Base-by-base conservation (phyloP, 2,329 filamentous ascomycete genomes). In the Fusarium sp. region DNA sequence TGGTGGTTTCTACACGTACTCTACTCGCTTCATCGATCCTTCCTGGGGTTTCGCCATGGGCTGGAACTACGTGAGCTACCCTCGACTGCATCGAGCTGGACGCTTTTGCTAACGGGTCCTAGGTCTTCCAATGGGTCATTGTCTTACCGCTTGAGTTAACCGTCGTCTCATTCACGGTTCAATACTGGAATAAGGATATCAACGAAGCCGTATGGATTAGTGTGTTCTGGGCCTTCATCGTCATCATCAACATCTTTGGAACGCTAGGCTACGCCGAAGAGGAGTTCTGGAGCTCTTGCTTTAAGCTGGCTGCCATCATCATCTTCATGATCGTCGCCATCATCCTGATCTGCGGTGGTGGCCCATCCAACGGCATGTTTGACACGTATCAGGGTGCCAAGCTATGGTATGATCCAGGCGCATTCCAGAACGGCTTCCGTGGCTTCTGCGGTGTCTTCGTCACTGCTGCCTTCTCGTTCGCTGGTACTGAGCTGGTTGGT, bases 371-470 rank as follows among this genome's bases (percentile, higher is more conserved):
- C 5, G 82, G 84, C 36, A 70, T 76, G 4, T 87, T 86, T 72
- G 79, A 80, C 73, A 71, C 83, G 8, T 88, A 85, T 73, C 82
- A 79, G 77, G 86, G 88, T 5, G 81, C 82, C n/a, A 80, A 83
- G 31, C 61, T 79, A 66, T 83, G 82, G 77, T 36, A 68, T 1
- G 6, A 79, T 3, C 82, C 85, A 0, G 85, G 85, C 2, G 85
- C 86, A 0, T 94, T 94, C 82, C 85, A 92, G 81, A 89, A 93
- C 74, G 92, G 92, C 33, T 93, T 93, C 85, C 89, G 91, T 68
- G 92, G 92, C 6, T 88, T 94, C 73, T 93, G 91, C 80, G 88
- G 86, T 70, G 90, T 92, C 67, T 93, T 94, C 71, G 91, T 93
- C 64, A 93, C 90, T 1, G 91, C 92, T 6, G 91, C 91, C 14